A percentile compares a stretch with the other conserved stretches of the same genome.
Evolutionary conservation across 1,284 basidiomycete genomes (phyloP).

Genomic region (Polyporus tsugae): DNA sequence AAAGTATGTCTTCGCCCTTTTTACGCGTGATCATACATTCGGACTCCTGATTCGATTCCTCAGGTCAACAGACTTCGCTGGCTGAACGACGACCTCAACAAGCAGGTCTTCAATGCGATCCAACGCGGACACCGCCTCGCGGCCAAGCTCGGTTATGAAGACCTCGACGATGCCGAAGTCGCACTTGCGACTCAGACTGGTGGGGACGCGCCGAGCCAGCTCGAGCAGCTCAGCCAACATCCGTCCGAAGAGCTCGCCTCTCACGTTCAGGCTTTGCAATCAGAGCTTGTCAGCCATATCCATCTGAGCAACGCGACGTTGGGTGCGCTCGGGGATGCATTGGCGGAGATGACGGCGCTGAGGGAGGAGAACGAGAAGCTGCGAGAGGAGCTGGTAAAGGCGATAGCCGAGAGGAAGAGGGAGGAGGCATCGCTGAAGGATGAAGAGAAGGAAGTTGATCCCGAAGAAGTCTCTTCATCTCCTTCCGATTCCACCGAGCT

Average conservation of each 20-base stretch:
- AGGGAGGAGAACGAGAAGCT: slow-evolving; percentile 30
- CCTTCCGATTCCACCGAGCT: slow-evolving; percentile 12
- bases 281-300: slow-evolving; percentile 31
- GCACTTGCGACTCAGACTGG: slow-evolving; percentile 26
- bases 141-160: slow-evolving; percentile 33
- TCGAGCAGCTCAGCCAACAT: slow-evolving; percentile 26
- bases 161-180: slow-evolving; percentile 35
- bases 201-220: slow-evolving; percentile 17
- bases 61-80: slow-evolving; percentile 33
- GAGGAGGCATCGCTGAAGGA: background rate
- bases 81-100: slow-evolving; percentile 33
- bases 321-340: slow-evolving; percentile 29
- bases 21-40: too few species aligned
- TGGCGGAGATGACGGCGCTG: slow-evolving; percentile 24
- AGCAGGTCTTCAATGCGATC: slow-evolving; percentile 31
- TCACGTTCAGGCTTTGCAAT: slow-evolving; percentile 30
- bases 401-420: background rate
- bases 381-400: slow-evolving; percentile 15
- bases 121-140: slow-evolving; percentile 37
- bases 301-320: slow-evolving; percentile 28
- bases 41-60: background rate
- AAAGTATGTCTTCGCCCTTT: slow-evolving; percentile 18
- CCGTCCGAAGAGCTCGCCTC: slow-evolving; percentile 31
- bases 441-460: background rate
- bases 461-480: background rate